Conservation (phyloP, 306 rosid genomes). For the Pterocarpus santalinus region DNA sequence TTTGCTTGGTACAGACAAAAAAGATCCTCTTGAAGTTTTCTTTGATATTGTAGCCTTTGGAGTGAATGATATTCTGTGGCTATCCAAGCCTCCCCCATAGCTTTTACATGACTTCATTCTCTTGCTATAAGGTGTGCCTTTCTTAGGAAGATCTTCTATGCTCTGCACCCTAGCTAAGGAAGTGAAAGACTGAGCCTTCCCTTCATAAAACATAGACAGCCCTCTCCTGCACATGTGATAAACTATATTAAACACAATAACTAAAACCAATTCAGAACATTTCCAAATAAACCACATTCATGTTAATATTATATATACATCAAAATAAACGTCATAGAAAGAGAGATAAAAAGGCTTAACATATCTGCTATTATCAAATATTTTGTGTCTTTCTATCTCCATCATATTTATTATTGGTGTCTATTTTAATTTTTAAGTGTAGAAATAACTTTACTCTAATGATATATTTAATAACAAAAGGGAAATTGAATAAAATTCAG, state of each 20-base stretch:
- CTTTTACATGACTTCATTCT: constrained; percentile 81
- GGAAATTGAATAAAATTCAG: background rate
- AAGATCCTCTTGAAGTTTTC: constrained; percentile 65
- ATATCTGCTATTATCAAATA: too few relatives aligned
- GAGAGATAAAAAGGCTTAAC: too few relatives aligned
- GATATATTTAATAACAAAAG: background rate
- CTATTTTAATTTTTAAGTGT: too few relatives aligned
- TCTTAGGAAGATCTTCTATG: constrained; percentile 86
- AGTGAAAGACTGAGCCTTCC: constrained; percentile 82
- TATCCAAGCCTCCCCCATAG: constrained; percentile 72
- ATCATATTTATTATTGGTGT: too few relatives aligned
- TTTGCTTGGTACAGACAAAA: constrained; percentile 44
- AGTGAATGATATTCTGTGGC: constrained; percentile 49
- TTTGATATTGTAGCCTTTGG: constrained; percentile 80
- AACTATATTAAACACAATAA: too few relatives aligned
- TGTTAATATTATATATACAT: too few relatives aligned
- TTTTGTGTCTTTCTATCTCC: too few relatives aligned
- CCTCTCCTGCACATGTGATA: constrained; percentile 77
- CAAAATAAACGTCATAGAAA: too few relatives aligned
- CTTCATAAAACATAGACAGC: constrained; percentile 77
- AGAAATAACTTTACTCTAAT: background rate
- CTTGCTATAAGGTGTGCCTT: constrained; percentile 53
- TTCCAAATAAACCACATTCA: too few relatives aligned
- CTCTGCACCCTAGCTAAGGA: constrained; percentile 70
- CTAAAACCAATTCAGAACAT: too few relatives aligned